Evolutionary conservation across 345 rosid species (phyloP).

Genomic region (Brassica carinata): DNA sequence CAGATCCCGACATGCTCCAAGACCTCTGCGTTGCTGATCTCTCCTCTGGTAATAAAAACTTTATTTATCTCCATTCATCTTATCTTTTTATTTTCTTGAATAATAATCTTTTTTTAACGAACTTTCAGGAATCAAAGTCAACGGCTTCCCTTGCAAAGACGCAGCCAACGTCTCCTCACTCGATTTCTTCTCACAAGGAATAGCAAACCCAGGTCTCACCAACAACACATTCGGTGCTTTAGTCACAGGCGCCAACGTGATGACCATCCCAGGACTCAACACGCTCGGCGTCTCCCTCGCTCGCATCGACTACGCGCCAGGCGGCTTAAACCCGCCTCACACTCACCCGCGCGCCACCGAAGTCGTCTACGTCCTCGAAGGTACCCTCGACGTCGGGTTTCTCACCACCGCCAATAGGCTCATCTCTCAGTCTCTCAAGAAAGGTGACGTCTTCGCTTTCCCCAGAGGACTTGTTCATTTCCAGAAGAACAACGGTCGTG

Average conservation of each 20-base stretch:
- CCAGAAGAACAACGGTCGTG: constrained; percentile 56
- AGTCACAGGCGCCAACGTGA: constrained; percentile 54
- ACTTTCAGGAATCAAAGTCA: constrained; percentile 49
- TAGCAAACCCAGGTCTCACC: constrained; percentile 55
- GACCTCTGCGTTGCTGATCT: constrained; percentile 88
- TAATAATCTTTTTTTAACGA: not conserved
- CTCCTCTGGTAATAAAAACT: constrained; percentile 42
- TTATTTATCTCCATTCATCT: not conserved
- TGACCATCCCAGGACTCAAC: constrained; percentile 66
- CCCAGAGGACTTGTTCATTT: constrained; percentile 67
- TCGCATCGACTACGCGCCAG: constrained; percentile 67
- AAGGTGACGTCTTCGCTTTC: constrained; percentile 63
- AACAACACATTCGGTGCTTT: constrained; percentile 52
- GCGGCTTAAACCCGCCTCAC: constrained; percentile 78
- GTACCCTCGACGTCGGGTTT: constrained; percentile 61
- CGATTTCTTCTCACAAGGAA: constrained; percentile 55
- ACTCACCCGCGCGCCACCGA: constrained; percentile 75
- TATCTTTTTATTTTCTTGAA: not conserved
- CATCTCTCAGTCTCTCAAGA: constrained; percentile 49
- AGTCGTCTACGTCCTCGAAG: constrained; percentile 56
- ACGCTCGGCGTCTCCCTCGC: constrained; percentile 64
- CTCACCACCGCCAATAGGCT: constrained; percentile 54
- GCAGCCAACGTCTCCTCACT: constrained; percentile 23
- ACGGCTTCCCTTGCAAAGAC: constrained; percentile 63
- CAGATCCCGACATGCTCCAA: constrained; percentile 82